Percentiles rank a stretch among this genome's conserved stretches.
Evolutionary conservation across 2,329 filamentous ascomycete genomes (phyloP).

Genomic region (Colletotrichum sp.): DNA sequence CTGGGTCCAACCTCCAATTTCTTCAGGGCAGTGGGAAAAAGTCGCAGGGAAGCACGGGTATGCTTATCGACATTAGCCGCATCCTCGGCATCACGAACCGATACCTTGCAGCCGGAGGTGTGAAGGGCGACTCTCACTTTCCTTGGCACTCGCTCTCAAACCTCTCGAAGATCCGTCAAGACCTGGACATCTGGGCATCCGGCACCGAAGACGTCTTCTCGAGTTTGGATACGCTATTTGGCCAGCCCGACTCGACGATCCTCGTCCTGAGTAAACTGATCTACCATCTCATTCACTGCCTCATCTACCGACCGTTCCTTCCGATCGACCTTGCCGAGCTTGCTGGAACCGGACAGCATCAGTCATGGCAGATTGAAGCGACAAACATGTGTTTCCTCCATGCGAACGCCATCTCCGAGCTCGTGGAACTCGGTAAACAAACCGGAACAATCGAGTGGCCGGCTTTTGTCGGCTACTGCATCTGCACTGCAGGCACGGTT

Average conservation of each 20-base stretch:
- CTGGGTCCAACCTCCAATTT: conserved; percentile 78
- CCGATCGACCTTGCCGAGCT: conserved; percentile 85
- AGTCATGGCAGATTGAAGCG: conserved; percentile 92
- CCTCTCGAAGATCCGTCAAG: conserved; percentile 83
- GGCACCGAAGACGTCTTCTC: conserved; percentile 82
- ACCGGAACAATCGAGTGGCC: conserved; percentile 82
- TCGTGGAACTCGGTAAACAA: conserved; percentile 80
- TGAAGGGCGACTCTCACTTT: conserved; percentile 89
- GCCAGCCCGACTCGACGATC: conserved; percentile 78
- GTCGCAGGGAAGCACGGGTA: conserved; percentile 76
- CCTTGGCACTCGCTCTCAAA: conserved; percentile 89
- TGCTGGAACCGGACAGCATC: conserved; percentile 80
- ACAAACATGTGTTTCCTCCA: conserved; percentile 88
- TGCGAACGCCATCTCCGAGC: conserved; percentile 84
- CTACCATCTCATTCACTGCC: conserved; percentile 85
- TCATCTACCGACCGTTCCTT: conserved; percentile 86
- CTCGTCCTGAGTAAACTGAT: conserved; percentile 85
- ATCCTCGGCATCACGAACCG: conserved; percentile 84
- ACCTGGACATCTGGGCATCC: conserved; percentile 84
- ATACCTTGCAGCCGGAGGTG: conserved; percentile 83
- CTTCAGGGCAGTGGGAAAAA: conserved; percentile 72
- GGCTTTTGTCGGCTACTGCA: conserved; percentile 84
- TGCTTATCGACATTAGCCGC: conserved; percentile 84
- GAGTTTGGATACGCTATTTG: conserved; percentile 76
- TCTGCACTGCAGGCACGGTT: conserved; percentile 86